Percentiles rank a stretch among this genome's conserved stretches.
These are phyloP conservation scores for Aspergillus melleus DNA, from an alignment of 2,329 filamentous ascomycete genomes.

Conservation along the genomic window DNA sequence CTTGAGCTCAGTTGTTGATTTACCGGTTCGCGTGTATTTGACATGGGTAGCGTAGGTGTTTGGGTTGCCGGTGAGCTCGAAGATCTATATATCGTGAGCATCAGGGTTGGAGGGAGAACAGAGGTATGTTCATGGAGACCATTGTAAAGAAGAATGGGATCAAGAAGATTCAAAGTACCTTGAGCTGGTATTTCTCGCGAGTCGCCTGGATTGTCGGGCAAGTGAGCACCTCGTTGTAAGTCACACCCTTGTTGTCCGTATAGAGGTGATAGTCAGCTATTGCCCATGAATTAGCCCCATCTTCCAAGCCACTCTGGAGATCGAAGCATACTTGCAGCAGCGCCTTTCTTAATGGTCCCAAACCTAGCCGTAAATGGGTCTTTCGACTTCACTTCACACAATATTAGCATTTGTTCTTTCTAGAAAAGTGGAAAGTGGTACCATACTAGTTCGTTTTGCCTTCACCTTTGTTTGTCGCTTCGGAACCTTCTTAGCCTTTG, in stretches of 20 bases:
- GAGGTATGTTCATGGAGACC: not conserved
- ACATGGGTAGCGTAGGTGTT: conserved; percentile 62
- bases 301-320: not conserved
- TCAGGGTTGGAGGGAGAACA: not conserved
- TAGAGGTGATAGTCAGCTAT: conserved; percentile 66
- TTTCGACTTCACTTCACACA: not conserved
- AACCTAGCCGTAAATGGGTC: not conserved
- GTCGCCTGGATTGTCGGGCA: conserved; percentile 52
- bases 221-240: conserved; percentile 63
- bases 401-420: not conserved
- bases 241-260: conserved; percentile 60
- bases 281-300: not conserved
- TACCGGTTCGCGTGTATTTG: conserved; percentile 43
- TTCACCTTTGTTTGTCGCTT: not conserved
- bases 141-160: not conserved
- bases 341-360: not conserved
- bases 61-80: conserved; percentile 62
- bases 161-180: conserved; percentile 47
- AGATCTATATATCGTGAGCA: conserved; percentile 54
- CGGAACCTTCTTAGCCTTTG: not conserved
- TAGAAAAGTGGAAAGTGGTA: not conserved
- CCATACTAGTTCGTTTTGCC: not conserved
- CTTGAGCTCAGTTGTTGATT: conserved; percentile 32
- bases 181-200: conserved; percentile 61
- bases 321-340: conserved; percentile 1